These are phyloP conservation scores for Phaeosphaeriaceae sp. DNA, from an alignment of 2,329 filamentous ascomycete species.

Conservation along the genomic window DNA sequence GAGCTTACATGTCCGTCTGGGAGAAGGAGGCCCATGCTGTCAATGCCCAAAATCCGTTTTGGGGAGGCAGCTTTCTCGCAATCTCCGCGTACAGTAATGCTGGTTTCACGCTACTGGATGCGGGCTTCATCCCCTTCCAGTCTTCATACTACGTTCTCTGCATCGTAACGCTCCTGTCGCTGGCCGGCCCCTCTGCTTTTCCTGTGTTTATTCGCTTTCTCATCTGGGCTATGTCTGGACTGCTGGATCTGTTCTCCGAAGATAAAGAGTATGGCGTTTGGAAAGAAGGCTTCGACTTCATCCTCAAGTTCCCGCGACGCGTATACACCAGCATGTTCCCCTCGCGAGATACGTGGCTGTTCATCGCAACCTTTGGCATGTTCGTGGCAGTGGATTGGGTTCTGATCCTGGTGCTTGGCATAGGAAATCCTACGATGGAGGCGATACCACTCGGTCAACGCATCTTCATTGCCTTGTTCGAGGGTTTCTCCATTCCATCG, in stretches of 20 bases:
- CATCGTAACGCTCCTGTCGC: conserved; percentile 25
- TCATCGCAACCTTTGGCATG: conserved; percentile 23
- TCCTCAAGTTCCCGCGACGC: conserved; percentile 20
- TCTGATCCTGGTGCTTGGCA: conserved; percentile 26
- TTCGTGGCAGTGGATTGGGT: conserved; percentile 28
- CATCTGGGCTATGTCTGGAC: conserved; percentile 26
- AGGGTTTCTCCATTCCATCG: conserved; percentile 30
- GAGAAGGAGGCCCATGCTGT: conserved; percentile 26
- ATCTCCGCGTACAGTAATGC: conserved; percentile 29
- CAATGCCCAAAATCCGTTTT: conserved; percentile 27
- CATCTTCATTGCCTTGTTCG: conserved; percentile 29
- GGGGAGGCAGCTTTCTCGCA: conserved; percentile 18
- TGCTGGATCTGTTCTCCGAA: conserved; percentile 23
- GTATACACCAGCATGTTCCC: conserved; percentile 33
- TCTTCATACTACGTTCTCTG: conserved; percentile 25
- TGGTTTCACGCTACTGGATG: conserved; percentile 27
- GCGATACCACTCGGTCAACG: conserved; percentile 26
- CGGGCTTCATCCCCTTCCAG: conserved; percentile 29
- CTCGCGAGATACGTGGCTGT: conserved; percentile 26
- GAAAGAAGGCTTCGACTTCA: conserved; percentile 31
- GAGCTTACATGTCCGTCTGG: conserved; percentile 26
- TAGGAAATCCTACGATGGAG: conserved; percentile 30
- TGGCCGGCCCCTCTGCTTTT: conserved; percentile 25
- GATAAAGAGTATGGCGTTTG: conserved; percentile 29
- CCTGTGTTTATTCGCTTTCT: conserved; percentile 25